These are phyloP conservation scores for Neurospora sp. DNA, from an alignment of 2,329 filamentous ascomycete species.

Conservation along the genomic window DNA sequence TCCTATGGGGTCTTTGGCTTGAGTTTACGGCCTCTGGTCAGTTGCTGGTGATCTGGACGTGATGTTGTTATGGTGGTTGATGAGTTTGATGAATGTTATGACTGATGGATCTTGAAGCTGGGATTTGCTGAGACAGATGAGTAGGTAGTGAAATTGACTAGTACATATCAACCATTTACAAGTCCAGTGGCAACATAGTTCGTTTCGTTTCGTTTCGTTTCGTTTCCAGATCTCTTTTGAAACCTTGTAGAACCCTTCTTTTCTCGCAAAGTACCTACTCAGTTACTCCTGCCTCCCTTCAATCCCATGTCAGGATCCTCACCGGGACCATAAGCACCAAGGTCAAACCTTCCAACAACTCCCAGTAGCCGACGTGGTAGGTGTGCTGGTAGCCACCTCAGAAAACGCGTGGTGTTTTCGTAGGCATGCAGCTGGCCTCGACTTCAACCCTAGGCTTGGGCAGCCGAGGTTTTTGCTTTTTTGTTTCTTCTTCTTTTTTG, in stretches of 20 bases:
- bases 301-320: neutral
- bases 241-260: neutral
- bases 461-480: neutral
- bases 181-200: neutral
- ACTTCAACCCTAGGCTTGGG: neutral
- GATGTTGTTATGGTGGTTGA: neutral
- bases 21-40: conserved; percentile 5
- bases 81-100: neutral
- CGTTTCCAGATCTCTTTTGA: neutral
- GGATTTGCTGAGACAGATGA: neutral
- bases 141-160: neutral
- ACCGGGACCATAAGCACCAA: neutral
- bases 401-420: neutral
- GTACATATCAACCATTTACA: neutral
- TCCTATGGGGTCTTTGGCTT: conserved; percentile 67
- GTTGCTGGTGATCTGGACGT: neutral
- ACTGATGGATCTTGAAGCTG: neutral
- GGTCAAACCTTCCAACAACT: neutral
- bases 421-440: neutral
- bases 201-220: neutral
- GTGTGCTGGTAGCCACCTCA: neutral
- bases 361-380: neutral
- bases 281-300: neutral
- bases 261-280: neutral
- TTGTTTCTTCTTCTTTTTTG: neutral